Percentiles rank a stretch among this genome's conserved stretches.
Conservation (phyloP, 257 asterid genomes). For the Solanum piurae region DNA sequence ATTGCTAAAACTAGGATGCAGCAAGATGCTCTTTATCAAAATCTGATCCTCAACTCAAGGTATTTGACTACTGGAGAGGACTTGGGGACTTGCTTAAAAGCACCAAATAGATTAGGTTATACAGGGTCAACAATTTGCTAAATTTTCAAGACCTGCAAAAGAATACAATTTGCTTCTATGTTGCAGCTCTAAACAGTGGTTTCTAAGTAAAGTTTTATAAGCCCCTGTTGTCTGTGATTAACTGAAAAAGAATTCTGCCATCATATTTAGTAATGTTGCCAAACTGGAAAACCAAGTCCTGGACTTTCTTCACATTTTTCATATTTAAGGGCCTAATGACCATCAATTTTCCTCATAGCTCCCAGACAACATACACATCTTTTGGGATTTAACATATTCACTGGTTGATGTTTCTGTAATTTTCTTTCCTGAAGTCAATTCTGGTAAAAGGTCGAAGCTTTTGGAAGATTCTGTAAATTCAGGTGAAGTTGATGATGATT, state of each 20-base stretch:
- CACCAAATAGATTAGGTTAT: background rate
- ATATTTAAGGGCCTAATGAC: background rate
- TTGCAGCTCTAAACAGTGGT: background rate
- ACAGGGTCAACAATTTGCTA: background rate
- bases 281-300: background rate
- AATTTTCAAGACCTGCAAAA: background rate
- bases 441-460: slow-evolving; percentile 16
- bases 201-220: background rate
- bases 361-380: background rate
- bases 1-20: background rate
- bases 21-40: background rate
- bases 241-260: background rate
- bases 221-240: background rate
- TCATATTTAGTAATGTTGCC: background rate
- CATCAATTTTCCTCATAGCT: background rate
- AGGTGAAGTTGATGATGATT: background rate
- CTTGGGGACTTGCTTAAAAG: background rate
- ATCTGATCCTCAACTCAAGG: background rate
- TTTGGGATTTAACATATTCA: background rate
- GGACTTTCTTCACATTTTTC: background rate
- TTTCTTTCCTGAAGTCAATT: slow-evolving; percentile 22
- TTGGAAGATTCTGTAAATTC: slow-evolving; percentile 29
- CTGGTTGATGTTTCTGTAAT: background rate
- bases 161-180: background rate
- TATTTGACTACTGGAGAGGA: background rate